These are phyloP conservation scores for Acmispon strigosus DNA, from an alignment of 306 rosid genomes.

Conservation along the genomic window DNA sequence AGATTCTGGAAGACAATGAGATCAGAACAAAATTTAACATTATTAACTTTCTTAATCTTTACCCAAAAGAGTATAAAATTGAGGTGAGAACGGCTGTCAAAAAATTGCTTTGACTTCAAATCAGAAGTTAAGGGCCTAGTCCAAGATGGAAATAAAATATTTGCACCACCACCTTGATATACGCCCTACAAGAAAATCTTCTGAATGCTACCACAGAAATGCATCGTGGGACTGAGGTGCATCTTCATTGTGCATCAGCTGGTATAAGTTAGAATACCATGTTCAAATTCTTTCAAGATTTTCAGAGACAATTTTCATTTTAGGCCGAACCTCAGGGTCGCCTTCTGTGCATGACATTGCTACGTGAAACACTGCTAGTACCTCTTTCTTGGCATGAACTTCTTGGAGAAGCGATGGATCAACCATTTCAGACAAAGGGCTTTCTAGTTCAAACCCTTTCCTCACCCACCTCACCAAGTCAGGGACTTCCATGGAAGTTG, in stretches of 20 bases:
- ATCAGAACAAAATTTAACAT: constrained; percentile 22
- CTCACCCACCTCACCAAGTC: constrained; percentile 90
- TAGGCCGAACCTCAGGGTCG: constrained; percentile 80
- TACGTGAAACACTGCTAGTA: constrained; percentile 74
- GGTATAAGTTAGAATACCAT: not conserved
- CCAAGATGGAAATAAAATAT: constrained; percentile 10
- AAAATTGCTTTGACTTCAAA: constrained; percentile 32
- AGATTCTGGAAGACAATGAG: not conserved
- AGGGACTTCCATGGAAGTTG: constrained; percentile 71
- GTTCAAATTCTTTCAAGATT: constrained; percentile 70
- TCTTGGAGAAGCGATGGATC: constrained; percentile 82
- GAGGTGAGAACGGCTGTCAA: constrained; percentile 16
- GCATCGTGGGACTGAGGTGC: constrained; percentile 13
- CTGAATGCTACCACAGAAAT: constrained; percentile 28
- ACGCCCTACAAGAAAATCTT: constrained; percentile 23
- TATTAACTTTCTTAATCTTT: constrained; percentile 17
- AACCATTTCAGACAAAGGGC: constrained; percentile 84
- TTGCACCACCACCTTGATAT: constrained; percentile 21
- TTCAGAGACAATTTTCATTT: constrained; percentile 90
- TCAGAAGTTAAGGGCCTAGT: not conserved
- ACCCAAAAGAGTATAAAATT: constrained; percentile 13
- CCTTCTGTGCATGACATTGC: constrained; percentile 86
- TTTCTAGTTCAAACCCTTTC: constrained; percentile 88
- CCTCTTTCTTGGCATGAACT: constrained; percentile 89
- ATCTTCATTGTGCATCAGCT: not conserved